phyloP scores from a whole-genome alignment of 2,329 filamentous ascomycete genomes.

The Phialophora chinensis region DNA sequence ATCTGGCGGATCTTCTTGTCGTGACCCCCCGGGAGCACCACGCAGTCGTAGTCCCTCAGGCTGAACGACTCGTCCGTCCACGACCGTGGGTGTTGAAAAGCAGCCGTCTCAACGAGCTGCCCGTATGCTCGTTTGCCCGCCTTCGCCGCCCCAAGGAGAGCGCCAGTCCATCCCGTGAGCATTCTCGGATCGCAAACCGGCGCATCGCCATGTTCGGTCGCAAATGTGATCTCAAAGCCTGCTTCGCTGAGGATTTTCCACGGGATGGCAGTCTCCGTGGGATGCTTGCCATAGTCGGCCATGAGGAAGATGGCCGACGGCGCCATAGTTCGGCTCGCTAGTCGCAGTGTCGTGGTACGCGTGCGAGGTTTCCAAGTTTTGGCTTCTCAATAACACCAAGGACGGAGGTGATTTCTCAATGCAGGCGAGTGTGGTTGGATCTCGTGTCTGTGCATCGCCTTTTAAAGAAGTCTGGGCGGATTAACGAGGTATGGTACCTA shows the following conservation, averaged over 20 bases:
- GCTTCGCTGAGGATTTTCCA: conserved; percentile 56
- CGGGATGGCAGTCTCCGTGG: conserved; percentile 60
- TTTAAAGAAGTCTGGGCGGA: not conserved
- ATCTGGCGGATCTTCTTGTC: conserved; percentile 60
- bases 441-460: not conserved
- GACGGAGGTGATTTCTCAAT: not conserved
- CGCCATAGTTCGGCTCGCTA: conserved; percentile 17
- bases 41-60: conserved; percentile 55
- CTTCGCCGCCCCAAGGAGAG: conserved; percentile 52
- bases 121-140: conserved; percentile 48
- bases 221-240: conserved; percentile 57
- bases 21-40: conserved; percentile 61
- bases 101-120: conserved; percentile 52
- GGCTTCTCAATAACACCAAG: not conserved
- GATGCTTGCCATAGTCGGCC: conserved; percentile 63
- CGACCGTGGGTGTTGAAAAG: conserved; percentile 51
- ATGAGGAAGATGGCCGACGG: conserved; percentile 57
- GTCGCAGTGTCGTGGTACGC: not conserved
- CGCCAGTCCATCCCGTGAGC: conserved; percentile 57
- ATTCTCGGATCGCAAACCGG: conserved; percentile 59
- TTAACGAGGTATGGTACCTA: no score
- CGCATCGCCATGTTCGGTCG: conserved; percentile 56
- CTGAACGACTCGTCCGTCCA: conserved; percentile 54
- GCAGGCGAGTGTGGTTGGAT: not conserved
- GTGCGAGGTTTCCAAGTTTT: not conserved